Conservation (phyloP, 2,329 filamentous ascomycete genomes). For the Fusarium devonianum region DNA sequence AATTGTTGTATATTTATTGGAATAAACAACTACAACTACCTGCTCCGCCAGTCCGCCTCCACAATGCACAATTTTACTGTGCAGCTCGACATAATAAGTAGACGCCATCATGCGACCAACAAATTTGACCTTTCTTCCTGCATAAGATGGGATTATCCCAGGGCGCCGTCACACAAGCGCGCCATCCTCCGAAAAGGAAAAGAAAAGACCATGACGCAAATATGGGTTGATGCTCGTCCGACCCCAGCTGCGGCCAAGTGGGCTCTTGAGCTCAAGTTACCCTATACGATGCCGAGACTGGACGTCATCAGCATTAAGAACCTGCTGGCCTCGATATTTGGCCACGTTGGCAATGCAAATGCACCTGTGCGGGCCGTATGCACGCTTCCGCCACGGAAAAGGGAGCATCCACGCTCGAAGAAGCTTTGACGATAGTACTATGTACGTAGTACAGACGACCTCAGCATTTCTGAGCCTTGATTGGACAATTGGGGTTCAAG, state of each 20-base stretch:
- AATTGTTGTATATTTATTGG: too few relatives aligned
- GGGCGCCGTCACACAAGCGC: slow-evolving; percentile 28
- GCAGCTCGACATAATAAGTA: slow-evolving; percentile 15
- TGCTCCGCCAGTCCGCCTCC: slow-evolving; percentile 8
- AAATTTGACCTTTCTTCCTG: slow-evolving; percentile 10
- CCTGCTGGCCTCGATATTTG: slow-evolving; percentile 35
- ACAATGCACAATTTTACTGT: slow-evolving; percentile 11
- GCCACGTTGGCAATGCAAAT: slow-evolving; percentile 38
- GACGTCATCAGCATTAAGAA: slow-evolving; percentile 12
- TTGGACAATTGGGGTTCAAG: slow-evolving; percentile 30
- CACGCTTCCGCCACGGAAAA: slow-evolving; percentile 13
- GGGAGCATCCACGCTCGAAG: slow-evolving; percentile 29
- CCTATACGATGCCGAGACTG: slow-evolving; percentile 31
- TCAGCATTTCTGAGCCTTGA: slow-evolving; percentile 18
- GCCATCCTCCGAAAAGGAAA: slow-evolving; percentile 29
- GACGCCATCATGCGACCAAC: slow-evolving; percentile 19
- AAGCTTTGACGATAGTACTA: slow-evolving; percentile 12
- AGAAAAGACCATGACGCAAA: slow-evolving; percentile 34
- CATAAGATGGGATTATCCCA: slow-evolving; percentile 20
- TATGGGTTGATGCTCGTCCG: slow-evolving; percentile 30
- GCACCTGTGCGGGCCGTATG: slow-evolving; percentile 28
- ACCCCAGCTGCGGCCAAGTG: slow-evolving; percentile 33
- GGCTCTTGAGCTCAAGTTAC: slow-evolving; percentile 30
- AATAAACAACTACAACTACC: too few relatives aligned
- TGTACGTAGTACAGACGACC: slow-evolving; percentile 4